phyloP scores from a whole-genome alignment of 331 rosid species.

The Cucumis variabilis region DNA sequence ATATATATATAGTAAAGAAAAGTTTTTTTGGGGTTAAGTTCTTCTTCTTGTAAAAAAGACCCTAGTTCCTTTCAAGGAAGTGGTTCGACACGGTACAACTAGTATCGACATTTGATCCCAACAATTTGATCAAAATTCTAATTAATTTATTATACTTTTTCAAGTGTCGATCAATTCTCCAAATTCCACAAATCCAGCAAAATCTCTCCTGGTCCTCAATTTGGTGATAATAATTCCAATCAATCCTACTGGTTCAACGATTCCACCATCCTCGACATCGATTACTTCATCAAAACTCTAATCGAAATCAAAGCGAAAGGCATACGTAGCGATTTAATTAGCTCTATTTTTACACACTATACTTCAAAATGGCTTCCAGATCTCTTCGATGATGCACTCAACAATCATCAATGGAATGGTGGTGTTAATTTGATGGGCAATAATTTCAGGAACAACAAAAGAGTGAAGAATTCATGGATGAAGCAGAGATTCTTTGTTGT shows the following conservation, averaged over 20 bases:
- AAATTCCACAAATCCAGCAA: conserved; percentile 36
- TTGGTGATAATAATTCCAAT: conserved; percentile 40
- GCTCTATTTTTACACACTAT: conserved; percentile 84
- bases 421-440: background rate
- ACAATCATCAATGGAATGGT: background rate
- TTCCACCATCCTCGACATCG: conserved; percentile 88
- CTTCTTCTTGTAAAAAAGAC: too few relatives aligned
- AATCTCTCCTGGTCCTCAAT: conserved; percentile 37
- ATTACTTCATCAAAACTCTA: conserved; percentile 89
- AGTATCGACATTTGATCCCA: too few relatives aligned
- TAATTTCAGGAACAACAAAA: conserved; percentile 54
- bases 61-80: too few relatives aligned
- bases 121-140: too few relatives aligned
- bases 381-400: conserved; percentile 43
- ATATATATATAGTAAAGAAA: too few relatives aligned
- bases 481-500: conserved; percentile 85
- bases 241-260: conserved; percentile 80
- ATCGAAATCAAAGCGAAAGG: conserved; percentile 81
- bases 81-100: too few relatives aligned
- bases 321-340: conserved; percentile 74
- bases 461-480: conserved; percentile 79
- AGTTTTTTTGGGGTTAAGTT: too few relatives aligned
- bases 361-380: conserved; percentile 98
- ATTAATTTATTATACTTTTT: too few relatives aligned
- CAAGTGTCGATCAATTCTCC: too few relatives aligned